phyloP scores from a whole-genome alignment of 208 protist genomes.

The Wallacemonas collosoma region DNA sequence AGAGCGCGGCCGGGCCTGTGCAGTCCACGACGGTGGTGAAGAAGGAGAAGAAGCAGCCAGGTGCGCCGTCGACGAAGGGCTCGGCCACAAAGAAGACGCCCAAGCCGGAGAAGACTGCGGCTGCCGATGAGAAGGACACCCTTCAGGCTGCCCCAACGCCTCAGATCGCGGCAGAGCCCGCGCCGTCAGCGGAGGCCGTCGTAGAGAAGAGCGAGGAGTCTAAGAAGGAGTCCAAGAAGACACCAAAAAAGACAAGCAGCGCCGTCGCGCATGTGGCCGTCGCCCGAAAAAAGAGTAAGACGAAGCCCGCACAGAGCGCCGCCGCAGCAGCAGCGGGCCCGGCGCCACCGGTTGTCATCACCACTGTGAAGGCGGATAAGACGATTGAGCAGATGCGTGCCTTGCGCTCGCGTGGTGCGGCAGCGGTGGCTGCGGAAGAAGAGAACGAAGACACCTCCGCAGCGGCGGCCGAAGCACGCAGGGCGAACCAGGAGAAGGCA shows the following conservation, averaged over 20 bases:
- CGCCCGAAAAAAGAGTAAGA: constrained; percentile 14
- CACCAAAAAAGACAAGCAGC: neutral
- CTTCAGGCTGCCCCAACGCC: neutral
- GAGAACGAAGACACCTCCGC: neutral
- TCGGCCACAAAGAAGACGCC: constrained; percentile 8
- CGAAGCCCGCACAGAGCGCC: constrained; percentile 16
- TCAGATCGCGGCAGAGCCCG: constrained; percentile 3
- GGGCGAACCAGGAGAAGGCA: constrained; percentile 6
- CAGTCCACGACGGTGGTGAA: constrained; percentile 42
- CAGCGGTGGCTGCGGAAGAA: neutral
- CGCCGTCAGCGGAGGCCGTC: neutral
- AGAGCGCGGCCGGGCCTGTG: constrained; percentile 28
- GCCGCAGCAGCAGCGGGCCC: neutral
- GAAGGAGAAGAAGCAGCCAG: constrained; percentile 23
- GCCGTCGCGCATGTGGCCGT: constrained; percentile 10
- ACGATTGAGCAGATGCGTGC: constrained; percentile 51
- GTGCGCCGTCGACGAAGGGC: constrained; percentile 8
- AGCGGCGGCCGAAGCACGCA: neutral
- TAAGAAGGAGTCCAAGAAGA: constrained; percentile 11
- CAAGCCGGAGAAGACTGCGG: neutral
- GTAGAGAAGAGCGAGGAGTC: constrained; percentile 7
- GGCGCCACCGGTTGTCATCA: constrained; percentile 24
- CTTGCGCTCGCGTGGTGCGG: constrained; percentile 36
- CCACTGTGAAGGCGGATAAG: constrained; percentile 35
- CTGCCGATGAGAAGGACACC: neutral